phyloP scores from a whole-genome alignment of 2,329 filamentous ascomycete genomes.

The Fusarium continuum region DNA sequence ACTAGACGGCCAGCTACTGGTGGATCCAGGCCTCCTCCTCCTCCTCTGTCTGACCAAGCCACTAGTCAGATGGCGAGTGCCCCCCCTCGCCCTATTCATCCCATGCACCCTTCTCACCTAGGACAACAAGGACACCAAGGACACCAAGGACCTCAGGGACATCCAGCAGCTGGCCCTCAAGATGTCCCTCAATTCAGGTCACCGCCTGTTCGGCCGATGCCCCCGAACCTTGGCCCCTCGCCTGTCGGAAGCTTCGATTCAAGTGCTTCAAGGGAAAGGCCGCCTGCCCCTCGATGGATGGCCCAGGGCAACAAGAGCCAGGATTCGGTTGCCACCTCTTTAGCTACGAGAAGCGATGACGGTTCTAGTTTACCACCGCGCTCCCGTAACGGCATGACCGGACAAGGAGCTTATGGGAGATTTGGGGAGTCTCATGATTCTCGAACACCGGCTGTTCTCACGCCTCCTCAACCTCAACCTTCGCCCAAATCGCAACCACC shows the following conservation, averaged over 20 bases:
- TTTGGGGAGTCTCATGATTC: slow-evolving; percentile 48
- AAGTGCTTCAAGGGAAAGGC: slow-evolving; percentile 51
- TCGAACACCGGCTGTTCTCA: slow-evolving; percentile 24
- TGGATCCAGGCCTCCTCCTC: slow-evolving; percentile 38
- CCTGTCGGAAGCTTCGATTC: slow-evolving; percentile 64
- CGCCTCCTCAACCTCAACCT: slow-evolving; percentile 39
- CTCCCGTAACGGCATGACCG: slow-evolving; percentile 61
- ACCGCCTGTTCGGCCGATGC: slow-evolving; percentile 47
- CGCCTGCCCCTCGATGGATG: slow-evolving; percentile 57
- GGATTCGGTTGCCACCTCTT: slow-evolving; percentile 63
- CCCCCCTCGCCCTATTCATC: slow-evolving; percentile 31
- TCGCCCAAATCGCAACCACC: slow-evolving; percentile 40
- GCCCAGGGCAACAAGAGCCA: slow-evolving; percentile 65
- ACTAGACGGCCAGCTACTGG: slow-evolving; percentile 52
- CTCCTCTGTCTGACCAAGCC: slow-evolving; percentile 42
- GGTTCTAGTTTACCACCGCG: slow-evolving; percentile 59
- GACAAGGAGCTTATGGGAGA: slow-evolving; percentile 51
- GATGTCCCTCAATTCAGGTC: slow-evolving; percentile 45
- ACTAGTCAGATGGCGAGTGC: slow-evolving; percentile 27
- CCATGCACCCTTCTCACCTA: slow-evolving; percentile 19
- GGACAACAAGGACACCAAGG: slow-evolving; percentile 13
- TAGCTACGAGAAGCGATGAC: slow-evolving; percentile 61
- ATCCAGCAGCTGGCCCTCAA: slow-evolving; percentile 28
- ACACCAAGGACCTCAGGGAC: slow-evolving; percentile 16
- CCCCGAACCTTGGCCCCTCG: slow-evolving; percentile 56